phyloP scores from a whole-genome alignment of 2,329 filamentous ascomycete species.

The Penicillium hordei region DNA sequence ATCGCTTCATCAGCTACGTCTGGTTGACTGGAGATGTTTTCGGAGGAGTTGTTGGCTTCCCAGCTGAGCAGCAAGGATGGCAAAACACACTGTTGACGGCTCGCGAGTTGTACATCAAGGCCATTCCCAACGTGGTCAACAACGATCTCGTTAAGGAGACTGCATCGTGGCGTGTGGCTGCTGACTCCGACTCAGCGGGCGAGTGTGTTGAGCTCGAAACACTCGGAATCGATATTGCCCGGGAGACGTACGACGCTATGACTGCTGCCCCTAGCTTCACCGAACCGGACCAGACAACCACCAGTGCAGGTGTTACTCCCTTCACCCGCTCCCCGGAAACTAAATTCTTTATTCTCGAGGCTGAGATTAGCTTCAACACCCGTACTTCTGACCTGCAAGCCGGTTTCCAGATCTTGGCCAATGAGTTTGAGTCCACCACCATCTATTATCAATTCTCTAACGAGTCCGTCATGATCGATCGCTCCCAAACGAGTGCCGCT shows the following conservation, averaged over 20 bases:
- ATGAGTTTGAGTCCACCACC: not conserved
- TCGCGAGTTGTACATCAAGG: not conserved
- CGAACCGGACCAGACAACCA: not conserved
- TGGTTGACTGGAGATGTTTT: not conserved
- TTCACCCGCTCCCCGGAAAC: not conserved
- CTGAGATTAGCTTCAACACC: not conserved
- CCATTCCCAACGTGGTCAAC: not conserved
- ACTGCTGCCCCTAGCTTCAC: not conserved
- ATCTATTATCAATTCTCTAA: not conserved
- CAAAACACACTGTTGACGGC: not conserved
- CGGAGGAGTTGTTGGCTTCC: not conserved
- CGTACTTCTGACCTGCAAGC: not conserved
- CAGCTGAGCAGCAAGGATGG: not conserved
- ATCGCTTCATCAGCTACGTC: not conserved
- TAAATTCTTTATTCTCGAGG: not conserved
- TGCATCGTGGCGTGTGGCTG: not conserved
- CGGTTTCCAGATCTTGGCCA: not conserved
- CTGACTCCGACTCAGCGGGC: not conserved
- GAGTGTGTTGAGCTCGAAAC: not conserved
- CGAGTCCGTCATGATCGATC: not conserved
- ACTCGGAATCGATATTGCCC: not conserved
- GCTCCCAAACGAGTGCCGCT: not conserved
- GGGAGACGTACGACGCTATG: not conserved
- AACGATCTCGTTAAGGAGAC: not conserved
- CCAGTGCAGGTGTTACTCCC: not conserved